These are phyloP conservation scores for Annulohypoxylon maeteangense DNA, from an alignment of 495 filamentous ascomycete species.

Conservation along the genomic window DNA sequence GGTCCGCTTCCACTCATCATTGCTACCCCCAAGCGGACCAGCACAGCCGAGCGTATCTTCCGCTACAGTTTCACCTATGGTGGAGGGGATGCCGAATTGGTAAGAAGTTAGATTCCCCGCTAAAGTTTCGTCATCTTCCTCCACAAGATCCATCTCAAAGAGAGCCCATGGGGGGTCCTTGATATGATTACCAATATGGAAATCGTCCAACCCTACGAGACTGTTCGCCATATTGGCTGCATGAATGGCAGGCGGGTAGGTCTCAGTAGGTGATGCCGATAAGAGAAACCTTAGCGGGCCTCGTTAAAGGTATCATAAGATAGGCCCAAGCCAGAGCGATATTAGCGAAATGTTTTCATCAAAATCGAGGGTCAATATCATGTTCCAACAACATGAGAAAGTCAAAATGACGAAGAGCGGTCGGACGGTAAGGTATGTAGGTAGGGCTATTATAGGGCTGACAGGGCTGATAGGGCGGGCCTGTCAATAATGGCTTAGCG, in stretches of 20 bases:
- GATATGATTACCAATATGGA: slow-evolving; percentile 6
- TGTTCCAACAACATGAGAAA: not conserved
- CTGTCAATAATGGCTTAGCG: slow-evolving; percentile 35
- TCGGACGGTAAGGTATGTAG: slow-evolving; percentile 27
- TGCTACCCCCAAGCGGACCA: not conserved
- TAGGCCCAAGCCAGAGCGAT: not conserved
- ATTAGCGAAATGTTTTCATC: not conserved
- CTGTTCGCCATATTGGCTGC: slow-evolving; percentile 25
- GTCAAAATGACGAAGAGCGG: slow-evolving; percentile 25
- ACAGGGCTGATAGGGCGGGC: slow-evolving; percentile 41
- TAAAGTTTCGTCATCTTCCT: slow-evolving; percentile 11
- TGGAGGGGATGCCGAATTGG: slow-evolving; percentile 5
- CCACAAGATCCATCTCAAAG: slow-evolving; percentile 36
- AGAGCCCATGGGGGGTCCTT: slow-evolving; percentile 20
- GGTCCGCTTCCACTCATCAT: slow-evolving; percentile 8
- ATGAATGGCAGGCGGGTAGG: not conserved
- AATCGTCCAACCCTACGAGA: slow-evolving; percentile 15
- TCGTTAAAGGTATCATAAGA: slow-evolving; percentile 17
- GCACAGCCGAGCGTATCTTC: not conserved
- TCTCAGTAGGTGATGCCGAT: slow-evolving; percentile 7
- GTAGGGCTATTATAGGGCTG: slow-evolving; percentile 35
- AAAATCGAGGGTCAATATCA: slow-evolving; percentile 4
- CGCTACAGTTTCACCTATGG: not conserved
- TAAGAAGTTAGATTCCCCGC: not conserved
- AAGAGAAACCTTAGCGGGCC: not conserved